Conservation (phyloP, 1,284 basidiomycete species). For the Apiotrichum siamense region DNA sequence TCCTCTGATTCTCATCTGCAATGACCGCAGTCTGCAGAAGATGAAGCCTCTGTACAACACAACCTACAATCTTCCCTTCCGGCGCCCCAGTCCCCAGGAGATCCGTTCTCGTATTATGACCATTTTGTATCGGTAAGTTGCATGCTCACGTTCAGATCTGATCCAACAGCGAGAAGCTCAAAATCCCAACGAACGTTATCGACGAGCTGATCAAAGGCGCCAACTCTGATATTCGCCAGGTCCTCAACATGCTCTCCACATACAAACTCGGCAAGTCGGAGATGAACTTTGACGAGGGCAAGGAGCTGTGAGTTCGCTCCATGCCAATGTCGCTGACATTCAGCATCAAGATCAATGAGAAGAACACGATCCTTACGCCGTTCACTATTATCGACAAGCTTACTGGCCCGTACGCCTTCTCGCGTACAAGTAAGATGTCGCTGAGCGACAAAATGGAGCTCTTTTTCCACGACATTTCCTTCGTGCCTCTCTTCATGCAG, state of each 20-base stretch:
- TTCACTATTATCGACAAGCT: conserved; percentile 82
- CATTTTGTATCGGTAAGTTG: conserved; percentile 73
- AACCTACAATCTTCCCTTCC: conserved; percentile 71
- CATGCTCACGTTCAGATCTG: background rate
- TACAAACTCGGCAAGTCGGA: conserved; percentile 76
- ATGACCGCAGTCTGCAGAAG: conserved; percentile 79
- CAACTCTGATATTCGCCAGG: conserved; percentile 92
- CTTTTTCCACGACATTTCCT: conserved; percentile 93
- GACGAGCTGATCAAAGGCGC: conserved; percentile 84
- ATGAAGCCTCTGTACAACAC: conserved; percentile 77
- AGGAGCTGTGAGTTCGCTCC: conserved; percentile 61
- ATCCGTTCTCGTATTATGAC: conserved; percentile 81
- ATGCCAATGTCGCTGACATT: background rate
- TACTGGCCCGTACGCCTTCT: conserved; percentile 83
- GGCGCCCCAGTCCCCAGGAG: conserved; percentile 63
- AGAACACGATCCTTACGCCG: conserved; percentile 82
- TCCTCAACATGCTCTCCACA: conserved; percentile 96
- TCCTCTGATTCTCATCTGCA: conserved; percentile 97
- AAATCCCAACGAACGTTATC: conserved; percentile 79
- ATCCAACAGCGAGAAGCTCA: conserved; percentile 72
- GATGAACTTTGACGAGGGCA: conserved; percentile 87
- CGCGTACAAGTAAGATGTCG: conserved; percentile 69
- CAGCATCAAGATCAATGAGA: conserved; percentile 84
- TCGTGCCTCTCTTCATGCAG: conserved; percentile 93
- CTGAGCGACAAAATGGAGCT: conserved; percentile 89